Percentiles rank a stretch among this genome's conserved stretches.
These are phyloP conservation scores for Gynostemma pentaphyllum DNA, from an alignment of 306 rosid genomes.

Conservation along the genomic window DNA sequence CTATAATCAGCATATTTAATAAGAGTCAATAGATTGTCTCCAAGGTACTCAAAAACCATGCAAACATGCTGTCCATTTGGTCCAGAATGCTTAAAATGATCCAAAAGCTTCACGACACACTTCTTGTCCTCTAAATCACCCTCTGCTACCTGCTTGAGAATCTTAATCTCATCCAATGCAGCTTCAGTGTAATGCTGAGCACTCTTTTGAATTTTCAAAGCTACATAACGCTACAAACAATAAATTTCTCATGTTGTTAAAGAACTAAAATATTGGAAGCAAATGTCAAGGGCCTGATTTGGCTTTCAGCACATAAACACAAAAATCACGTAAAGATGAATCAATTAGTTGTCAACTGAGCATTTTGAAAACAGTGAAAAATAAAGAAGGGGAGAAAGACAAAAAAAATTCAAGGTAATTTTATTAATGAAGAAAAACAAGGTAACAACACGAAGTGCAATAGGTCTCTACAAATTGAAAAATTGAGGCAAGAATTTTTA, in stretches of 20 bases:
- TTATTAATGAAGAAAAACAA: too few relatives aligned
- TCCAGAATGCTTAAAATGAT: conserved; percentile 81
- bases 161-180: conserved; percentile 78
- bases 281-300: neutral
- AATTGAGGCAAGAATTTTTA: neutral
- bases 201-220: conserved; percentile 80
- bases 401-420: too few relatives aligned
- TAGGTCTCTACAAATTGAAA: neutral
- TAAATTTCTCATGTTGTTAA: conserved; percentile 15
- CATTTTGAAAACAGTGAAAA: neutral
- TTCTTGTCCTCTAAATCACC: conserved; percentile 64
- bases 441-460: neutral
- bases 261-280: neutral
- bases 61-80: conserved; percentile 86
- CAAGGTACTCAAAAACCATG: conserved; percentile 81
- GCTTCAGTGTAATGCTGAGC: conserved; percentile 87
- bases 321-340: neutral
- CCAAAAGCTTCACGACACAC: conserved; percentile 86
- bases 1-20: conserved; percentile 63
- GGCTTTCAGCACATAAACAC: neutral
- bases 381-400: neutral
- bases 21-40: conserved; percentile 79
- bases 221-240: conserved; percentile 59
- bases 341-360: neutral
- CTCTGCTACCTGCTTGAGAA: conserved; percentile 69